These are phyloP conservation scores for Lepraria neglecta DNA, from an alignment of 495 filamentous ascomycete genomes.

Conservation along the genomic window DNA sequence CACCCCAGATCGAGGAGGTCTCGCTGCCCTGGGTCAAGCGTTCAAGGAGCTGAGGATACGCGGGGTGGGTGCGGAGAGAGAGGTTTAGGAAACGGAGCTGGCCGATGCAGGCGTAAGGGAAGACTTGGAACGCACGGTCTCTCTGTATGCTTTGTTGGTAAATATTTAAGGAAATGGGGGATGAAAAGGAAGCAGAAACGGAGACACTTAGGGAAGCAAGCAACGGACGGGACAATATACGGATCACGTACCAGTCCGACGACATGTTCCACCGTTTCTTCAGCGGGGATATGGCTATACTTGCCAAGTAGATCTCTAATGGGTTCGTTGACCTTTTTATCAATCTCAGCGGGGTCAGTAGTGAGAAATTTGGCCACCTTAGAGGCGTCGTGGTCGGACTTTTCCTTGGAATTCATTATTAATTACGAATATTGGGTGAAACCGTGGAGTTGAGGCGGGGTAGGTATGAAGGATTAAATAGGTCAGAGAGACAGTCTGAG, in stretches of 20 bases:
- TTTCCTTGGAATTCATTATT: slow-evolving; percentile 3
- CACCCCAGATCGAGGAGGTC: slow-evolving; percentile 44
- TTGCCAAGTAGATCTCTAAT: background rate
- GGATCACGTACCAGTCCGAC: background rate
- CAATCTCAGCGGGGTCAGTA: background rate
- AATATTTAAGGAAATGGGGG: background rate
- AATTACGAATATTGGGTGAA: background rate
- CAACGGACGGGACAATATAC: background rate
- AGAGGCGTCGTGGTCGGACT: slow-evolving; percentile 6
- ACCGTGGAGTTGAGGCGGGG: background rate
- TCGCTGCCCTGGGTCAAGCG: slow-evolving; percentile 31
- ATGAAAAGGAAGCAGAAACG: background rate
- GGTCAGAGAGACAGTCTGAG: background rate
- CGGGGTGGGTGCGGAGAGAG: slow-evolving; percentile 30
- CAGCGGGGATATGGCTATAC: background rate
- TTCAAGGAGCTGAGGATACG: slow-evolving; percentile 38
- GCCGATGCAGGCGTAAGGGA: slow-evolving; percentile 28
- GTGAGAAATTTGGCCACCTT: slow-evolving; percentile 4
- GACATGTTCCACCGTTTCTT: background rate
- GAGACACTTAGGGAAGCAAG: background rate
- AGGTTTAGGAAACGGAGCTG: slow-evolving; percentile 47
- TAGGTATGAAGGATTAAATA: background rate
- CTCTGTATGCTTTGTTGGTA: background rate
- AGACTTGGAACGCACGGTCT: background rate
- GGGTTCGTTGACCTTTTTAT: background rate